phyloP scores from a whole-genome alignment of 257 asterid species.

The Nicotiana paniculata region DNA sequence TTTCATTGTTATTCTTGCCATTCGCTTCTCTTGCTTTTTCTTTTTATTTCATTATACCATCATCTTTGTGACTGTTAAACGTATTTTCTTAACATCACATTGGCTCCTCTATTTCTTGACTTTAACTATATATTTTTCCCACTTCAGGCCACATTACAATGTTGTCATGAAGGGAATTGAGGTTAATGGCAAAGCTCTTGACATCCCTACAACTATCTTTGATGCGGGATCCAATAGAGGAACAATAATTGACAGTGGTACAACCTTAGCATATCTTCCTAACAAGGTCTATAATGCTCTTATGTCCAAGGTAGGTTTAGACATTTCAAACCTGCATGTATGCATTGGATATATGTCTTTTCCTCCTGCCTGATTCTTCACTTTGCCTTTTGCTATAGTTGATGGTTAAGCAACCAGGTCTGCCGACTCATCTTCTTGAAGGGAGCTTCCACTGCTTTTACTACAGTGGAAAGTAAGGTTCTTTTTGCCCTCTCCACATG shows the following conservation, averaged over 20 bases:
- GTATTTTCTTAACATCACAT: not conserved
- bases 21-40: constrained; percentile 1
- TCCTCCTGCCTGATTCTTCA: not conserved
- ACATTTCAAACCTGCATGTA: not conserved
- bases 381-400: constrained; percentile 30
- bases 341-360: not conserved
- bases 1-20: not conserved
- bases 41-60: not conserved
- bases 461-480: constrained; percentile 61
- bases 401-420: constrained; percentile 53
- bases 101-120: not conserved
- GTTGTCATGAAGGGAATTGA: constrained; percentile 43
- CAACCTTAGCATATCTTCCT: constrained; percentile 68
- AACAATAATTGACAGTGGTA: constrained; percentile 60
- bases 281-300: constrained; percentile 33
- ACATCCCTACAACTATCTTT: constrained; percentile 33
- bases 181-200: constrained; percentile 40
- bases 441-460: constrained; percentile 58
- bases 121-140: constrained; percentile 8
- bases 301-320: constrained; percentile 28
- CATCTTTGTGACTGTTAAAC: not conserved
- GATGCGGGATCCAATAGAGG: constrained; percentile 29
- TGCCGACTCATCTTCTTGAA: constrained; percentile 56
- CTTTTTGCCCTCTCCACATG: not conserved
- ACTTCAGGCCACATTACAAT: constrained; percentile 54